Base-by-base conservation (phyloP, 495 filamentous ascomycete species). In the Hamigera avellanea region DNA sequence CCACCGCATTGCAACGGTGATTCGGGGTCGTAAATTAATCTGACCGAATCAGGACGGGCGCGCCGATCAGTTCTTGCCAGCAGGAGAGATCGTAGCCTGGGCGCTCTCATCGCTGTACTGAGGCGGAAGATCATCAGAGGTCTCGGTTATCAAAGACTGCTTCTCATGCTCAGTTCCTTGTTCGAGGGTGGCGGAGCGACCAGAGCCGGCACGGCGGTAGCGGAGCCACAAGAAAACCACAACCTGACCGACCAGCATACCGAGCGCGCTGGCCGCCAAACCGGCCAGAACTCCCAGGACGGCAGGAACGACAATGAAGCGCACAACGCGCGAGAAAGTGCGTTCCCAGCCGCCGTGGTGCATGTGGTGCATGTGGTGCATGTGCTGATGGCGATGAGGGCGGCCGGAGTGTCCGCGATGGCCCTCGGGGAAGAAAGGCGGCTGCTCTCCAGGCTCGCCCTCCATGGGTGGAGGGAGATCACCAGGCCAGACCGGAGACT, bases 161-260 rank as follows among this genome's bases (percentile, higher is more conserved):
- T 69, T 69, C 41, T 69, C 64, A 25, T 42, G 44, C 7, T 41
- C 39, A 10, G 52, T 52, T 26, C 61, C 63, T 18, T 57, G 40
- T 35, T 65, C 62, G 40, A 46, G 50, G 25, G 47, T 52, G 33
- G 43, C 44, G 26, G 57, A 49, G 26, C 54, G 51, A 33, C 54
- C 41, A 14, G 44, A 32, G 21, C 48, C 43, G 36, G 48, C 42
- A 29, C 55, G 59, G 39, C 63, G 60, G 47, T 58, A 60, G 28
- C 64, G 62, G 33, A 57, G 56, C 69, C 69, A 73, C 33, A 72
- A 18, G 52, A 64, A 71, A 15, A 72, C 54, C 19, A 67, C 54
- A 12, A 57, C 38, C 50, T 73, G 67, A 27, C 84, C 69, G 13
- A 71, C 57, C 25, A 72, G 44, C 68, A 72, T 73, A 32, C 69